Evolutionary conservation across 805 yeast genomes (phyloP).

Genomic region (Yarrowia sp.): DNA sequence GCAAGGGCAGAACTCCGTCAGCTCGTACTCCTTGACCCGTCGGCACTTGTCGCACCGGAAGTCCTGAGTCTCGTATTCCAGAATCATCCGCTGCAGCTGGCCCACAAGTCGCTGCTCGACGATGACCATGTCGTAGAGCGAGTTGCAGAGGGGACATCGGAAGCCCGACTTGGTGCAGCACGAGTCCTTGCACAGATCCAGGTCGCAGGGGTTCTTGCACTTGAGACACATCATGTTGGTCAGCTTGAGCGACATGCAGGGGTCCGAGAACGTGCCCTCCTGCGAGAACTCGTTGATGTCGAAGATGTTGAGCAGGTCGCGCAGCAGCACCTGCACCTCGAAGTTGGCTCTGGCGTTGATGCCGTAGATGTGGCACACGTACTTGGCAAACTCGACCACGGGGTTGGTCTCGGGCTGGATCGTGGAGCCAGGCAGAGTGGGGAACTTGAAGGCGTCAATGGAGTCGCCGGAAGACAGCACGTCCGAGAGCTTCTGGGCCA

Average conservation of each 20-base stretch:
- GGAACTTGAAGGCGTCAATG: conserved; percentile 66
- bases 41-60: conserved; percentile 76
- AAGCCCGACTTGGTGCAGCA: conserved; percentile 40
- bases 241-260: conserved; percentile 65
- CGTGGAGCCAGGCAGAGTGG: conserved; percentile 73
- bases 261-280: conserved; percentile 69
- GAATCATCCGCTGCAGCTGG: conserved; percentile 54
- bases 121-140: conserved; percentile 59
- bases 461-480: conserved; percentile 64
- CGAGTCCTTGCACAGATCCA: conserved; percentile 78
- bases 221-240: conserved; percentile 72
- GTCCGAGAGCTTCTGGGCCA: conserved; percentile 69
- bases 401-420: conserved; percentile 57
- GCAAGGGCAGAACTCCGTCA: conserved; percentile 76
- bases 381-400: conserved; percentile 74
- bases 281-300: conserved; percentile 83
- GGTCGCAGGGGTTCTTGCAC: conserved; percentile 70
- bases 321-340: conserved; percentile 72
- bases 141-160: conserved; percentile 66
- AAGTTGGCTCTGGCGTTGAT: conserved; percentile 62
- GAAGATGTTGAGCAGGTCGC: conserved; percentile 67
- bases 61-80: conserved; percentile 75
- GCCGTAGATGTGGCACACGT: conserved; percentile 65
- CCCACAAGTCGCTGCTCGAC: conserved; percentile 78
- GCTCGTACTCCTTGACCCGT: conserved; percentile 59